A percentile compares a stretch with the other conserved stretches of the same genome.
Evolutionary conservation across 768 basidiomycete genomes (phyloP).

Genomic region (Pulveroboletus ravenelii): DNA sequence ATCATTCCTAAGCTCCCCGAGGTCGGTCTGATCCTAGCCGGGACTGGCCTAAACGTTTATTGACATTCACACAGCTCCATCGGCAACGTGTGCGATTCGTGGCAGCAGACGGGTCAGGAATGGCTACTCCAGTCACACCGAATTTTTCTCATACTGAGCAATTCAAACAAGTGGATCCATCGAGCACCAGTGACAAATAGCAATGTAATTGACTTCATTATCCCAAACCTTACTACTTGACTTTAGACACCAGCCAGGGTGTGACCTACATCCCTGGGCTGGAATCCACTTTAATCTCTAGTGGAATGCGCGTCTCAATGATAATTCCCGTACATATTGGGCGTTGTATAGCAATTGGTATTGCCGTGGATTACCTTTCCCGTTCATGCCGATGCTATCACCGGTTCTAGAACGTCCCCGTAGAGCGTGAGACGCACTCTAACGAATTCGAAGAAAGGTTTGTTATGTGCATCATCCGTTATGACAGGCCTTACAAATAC

Average conservation of each 20-base stretch:
- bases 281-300: constrained; percentile 13
- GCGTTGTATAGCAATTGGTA: constrained; percentile 23
- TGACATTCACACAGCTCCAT: constrained; percentile 53
- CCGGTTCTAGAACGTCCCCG: constrained; percentile 10
- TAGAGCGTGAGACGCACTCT: constrained; percentile 30
- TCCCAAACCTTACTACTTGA: constrained; percentile 5
- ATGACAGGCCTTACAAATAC: constrained; percentile 27
- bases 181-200: constrained; percentile 41
- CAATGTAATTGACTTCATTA: constrained; percentile 17
- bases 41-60: constrained; percentile 7
- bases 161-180: constrained; percentile 23
- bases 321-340: constrained; percentile 31
- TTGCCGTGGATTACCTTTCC: constrained; percentile 6
- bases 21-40: constrained; percentile 39
- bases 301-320: constrained; percentile 18
- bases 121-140: constrained; percentile 61
- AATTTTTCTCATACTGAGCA: constrained; percentile 52
- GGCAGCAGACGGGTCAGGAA: constrained; percentile 57
- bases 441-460: not conserved
- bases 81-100: constrained; percentile 79
- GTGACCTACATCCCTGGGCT: constrained; percentile 11
- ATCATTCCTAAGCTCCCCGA: constrained; percentile 95
- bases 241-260: constrained; percentile 16
- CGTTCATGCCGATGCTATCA: constrained; percentile 8
- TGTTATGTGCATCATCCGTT: constrained; percentile 5